Base-by-base conservation (phyloP, 1,284 basidiomycete genomes). In the Moniliella sp. region DNA sequence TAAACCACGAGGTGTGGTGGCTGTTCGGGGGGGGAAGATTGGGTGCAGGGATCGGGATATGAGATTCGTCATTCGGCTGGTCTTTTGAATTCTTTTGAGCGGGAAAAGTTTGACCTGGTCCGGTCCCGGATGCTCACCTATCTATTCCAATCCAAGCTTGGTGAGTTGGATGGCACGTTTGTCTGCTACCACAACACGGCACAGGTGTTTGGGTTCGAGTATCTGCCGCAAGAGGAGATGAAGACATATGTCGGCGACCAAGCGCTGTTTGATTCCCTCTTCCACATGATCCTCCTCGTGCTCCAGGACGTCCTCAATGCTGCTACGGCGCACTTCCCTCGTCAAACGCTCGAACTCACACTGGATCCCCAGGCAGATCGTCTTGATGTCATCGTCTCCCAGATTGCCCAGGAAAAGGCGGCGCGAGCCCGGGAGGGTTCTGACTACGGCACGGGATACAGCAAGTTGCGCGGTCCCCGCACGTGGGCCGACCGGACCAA, bases 91-190 rank as follows among this genome's bases (percentile, higher is more conserved):
- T 48, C 45, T n/a, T 61, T 61, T 23, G 59, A 61, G 37, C 36
- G 59, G 9, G 57, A 61, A 32, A 53, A 57, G 27, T 52, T 45
- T 35, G 88, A 97, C 50, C 71, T 97, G 37, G 75, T 86, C 37
- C 73, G 88, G 3, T 76, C 81, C 3, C 84, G 82, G 0, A 88
- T 94, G 65, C 68, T 97, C 36, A 94, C 94, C 65, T 97, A 88
- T 62, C 78, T 72, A 46, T 81, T 94, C 66, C 88, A 97, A 68
- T 84, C 73, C 0, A 74, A 88, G 4, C 94, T 97, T 41, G 88
- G 88, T 2, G 74, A 78, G 52, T 97, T 97, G 88, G 86, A 94
- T 52, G 88, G 88, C 10, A 77, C 91, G 15, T 74, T 97, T 48
- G 73, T 93, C 17, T 80, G 84, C 5, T 93, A 91, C 57, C 88